Evolutionary conservation across 768 basidiomycete genomes (phyloP).

Genomic region (Cystofilobasidium capitatum): DNA sequence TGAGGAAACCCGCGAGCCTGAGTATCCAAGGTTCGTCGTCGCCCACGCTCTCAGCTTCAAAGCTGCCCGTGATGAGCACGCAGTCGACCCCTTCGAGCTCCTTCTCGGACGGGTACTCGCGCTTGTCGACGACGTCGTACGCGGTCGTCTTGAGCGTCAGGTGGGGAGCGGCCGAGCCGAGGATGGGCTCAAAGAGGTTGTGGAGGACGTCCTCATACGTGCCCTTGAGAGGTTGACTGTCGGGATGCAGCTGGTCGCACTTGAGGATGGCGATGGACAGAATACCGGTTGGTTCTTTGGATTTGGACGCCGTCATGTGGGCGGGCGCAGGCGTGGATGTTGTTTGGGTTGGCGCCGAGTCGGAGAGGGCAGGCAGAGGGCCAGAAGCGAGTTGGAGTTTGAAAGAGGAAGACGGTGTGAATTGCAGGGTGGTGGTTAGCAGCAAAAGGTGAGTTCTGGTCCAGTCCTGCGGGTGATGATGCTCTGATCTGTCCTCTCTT

Average conservation of each 20-base stretch:
- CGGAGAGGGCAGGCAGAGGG: too few relatives aligned
- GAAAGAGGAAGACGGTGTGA: too few relatives aligned
- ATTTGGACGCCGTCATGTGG: not conserved
- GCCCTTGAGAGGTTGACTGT: constrained; percentile 29
- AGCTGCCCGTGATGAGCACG: constrained; percentile 32
- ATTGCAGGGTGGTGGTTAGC: too few relatives aligned
- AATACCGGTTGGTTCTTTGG: not conserved
- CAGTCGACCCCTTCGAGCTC: constrained; percentile 31
- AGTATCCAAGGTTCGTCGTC: constrained; percentile 32
- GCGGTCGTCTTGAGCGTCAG: constrained; percentile 28
- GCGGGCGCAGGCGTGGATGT: not conserved
- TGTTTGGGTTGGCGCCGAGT: too few relatives aligned
- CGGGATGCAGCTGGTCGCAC: constrained; percentile 31
- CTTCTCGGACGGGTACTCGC: constrained; percentile 32
- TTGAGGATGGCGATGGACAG: constrained; percentile 32
- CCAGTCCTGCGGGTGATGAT: too few relatives aligned
- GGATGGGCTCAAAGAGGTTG: constrained; percentile 33
- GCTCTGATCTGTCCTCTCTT: too few relatives aligned
- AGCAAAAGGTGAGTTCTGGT: too few relatives aligned
- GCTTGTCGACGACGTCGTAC: constrained; percentile 31
- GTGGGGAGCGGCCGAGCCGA: constrained; percentile 22
- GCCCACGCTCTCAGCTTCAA: constrained; percentile 34
- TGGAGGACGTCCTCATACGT: constrained; percentile 30
- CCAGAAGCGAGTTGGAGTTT: too few relatives aligned
- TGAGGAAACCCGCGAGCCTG: constrained; percentile 32